Evolutionary conservation across 306 rosid genomes (phyloP).

Genomic region (Ormosia semicastrata): DNA sequence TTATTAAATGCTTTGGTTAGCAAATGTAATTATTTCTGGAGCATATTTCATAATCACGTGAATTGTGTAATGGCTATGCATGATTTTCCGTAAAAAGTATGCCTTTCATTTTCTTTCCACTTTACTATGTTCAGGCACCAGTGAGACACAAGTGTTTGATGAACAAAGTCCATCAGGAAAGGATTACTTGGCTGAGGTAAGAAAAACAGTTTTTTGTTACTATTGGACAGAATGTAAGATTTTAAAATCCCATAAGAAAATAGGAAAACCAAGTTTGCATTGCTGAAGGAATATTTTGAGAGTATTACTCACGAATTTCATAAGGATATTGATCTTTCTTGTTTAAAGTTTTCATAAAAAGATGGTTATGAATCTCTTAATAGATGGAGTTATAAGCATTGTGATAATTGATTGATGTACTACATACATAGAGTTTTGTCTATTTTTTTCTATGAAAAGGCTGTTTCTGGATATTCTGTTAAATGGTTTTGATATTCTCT

Average conservation of each 20-base stretch:
- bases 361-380: constrained; percentile 1
- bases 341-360: background rate
- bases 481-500: background rate
- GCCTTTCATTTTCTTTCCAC: constrained; percentile 20
- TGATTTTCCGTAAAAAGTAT: background rate
- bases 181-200: constrained; percentile 94
- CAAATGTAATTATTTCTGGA: background rate
- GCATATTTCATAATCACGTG: background rate
- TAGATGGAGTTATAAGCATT: background rate
- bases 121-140: constrained; percentile 54
- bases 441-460: background rate
- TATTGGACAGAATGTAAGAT: background rate
- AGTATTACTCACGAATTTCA: background rate
- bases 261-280: background rate
- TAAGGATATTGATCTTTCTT: background rate
- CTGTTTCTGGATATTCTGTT: background rate
- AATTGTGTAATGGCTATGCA: background rate
- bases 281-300: background rate
- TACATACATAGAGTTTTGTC: background rate
- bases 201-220: constrained; percentile 17
- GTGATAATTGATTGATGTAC: background rate
- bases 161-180: constrained; percentile 89
- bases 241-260: background rate
- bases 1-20: background rate
- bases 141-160: constrained; percentile 74